phyloP scores from a whole-genome alignment of 164 flowering plant genomes.

The Nymphaea thermarum region DNA sequence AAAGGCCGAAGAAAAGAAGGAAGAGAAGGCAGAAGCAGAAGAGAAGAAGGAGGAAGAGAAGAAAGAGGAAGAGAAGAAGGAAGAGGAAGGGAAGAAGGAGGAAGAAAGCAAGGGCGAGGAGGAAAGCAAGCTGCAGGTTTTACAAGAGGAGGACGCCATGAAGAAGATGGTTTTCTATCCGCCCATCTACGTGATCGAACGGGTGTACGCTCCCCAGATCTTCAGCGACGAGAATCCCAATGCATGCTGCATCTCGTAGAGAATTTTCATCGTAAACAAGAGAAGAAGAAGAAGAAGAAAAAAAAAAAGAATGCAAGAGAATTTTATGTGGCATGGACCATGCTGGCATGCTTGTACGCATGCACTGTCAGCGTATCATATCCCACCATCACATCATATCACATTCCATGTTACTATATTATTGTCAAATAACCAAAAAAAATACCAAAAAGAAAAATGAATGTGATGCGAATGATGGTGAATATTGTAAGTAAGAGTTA shows the following conservation, averaged over 20 bases:
- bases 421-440: not conserved
- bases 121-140: slow-evolving; percentile 3
- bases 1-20: slow-evolving; percentile 24
- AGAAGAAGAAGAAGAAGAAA: too few relatives aligned
- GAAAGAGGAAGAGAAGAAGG: slow-evolving; percentile 15
- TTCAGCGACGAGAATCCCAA: slow-evolving; percentile 97
- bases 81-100: slow-evolving; percentile 6
- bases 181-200: slow-evolving; percentile 67
- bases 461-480: not conserved
- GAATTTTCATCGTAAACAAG: not conserved
- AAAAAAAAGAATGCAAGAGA: too few relatives aligned
- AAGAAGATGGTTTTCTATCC: slow-evolving; percentile 54
- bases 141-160: slow-evolving; percentile 28
- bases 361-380: not conserved
- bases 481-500: not conserved
- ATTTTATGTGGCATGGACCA: too few relatives aligned
- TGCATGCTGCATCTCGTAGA: slow-evolving; percentile 70
- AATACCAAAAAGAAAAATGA: not conserved
- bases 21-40: slow-evolving; percentile 9
- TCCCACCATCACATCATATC: not conserved
- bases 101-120: slow-evolving; percentile 12
- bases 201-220: slow-evolving; percentile 74
- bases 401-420: not conserved
- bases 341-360: too few relatives aligned
- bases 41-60: slow-evolving; percentile 5